Evolutionary conservation across 495 filamentous ascomycete genomes (phyloP), one percentile per base, ranked within the genome.

Genomic region (Talaromyces liani): DNA sequence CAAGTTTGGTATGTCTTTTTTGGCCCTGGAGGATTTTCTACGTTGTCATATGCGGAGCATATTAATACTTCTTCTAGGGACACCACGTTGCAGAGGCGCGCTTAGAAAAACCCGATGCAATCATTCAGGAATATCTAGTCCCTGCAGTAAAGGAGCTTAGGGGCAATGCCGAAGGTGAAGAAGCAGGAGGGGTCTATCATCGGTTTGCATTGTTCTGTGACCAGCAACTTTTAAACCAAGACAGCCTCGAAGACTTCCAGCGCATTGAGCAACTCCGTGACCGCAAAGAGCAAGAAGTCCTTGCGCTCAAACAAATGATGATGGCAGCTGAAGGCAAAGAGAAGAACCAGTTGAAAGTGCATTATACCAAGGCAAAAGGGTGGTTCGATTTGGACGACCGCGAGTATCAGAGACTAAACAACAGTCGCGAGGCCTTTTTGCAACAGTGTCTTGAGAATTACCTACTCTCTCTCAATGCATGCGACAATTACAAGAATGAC

Each of bases 191-290:
- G 67, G 95, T 97, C 8, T 97, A 90, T 67, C 91, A 97, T 71
- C 90, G 94, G 65, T 98, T 97, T 72, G 94, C 94, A 60, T 84
- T 85, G 60, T 99, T 97, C 68, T 99, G 94, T 70, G 93, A 99
- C 71, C 86, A 89, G 66, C 94, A 98, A 70, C 78, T 98, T 12
- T 86, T 95, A 64, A 93, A 92, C 69, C 83, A 86, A 2, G 91
- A 93, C 60, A 85, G 87, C 59, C 75, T 91, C 20, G 92, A 97
- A 70, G 94, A 99, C 65, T 86, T 95, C 64, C 82, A 86, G 53
- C 88, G 94, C 14, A 81, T 96, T 39, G 80, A 91, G 68, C 91
- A 86, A 66, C 79, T 98, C 27, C 87, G 88, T 66, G 81, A 91
- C 66, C 88, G 87, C 59, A 96, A 97, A 73, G 85, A 87, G 66